Evolutionary conservation across 169 alveolate genomes (phyloP), one percentile per base, ranked within the genome.

Genomic region (Cryptosporidium muris): DNA sequence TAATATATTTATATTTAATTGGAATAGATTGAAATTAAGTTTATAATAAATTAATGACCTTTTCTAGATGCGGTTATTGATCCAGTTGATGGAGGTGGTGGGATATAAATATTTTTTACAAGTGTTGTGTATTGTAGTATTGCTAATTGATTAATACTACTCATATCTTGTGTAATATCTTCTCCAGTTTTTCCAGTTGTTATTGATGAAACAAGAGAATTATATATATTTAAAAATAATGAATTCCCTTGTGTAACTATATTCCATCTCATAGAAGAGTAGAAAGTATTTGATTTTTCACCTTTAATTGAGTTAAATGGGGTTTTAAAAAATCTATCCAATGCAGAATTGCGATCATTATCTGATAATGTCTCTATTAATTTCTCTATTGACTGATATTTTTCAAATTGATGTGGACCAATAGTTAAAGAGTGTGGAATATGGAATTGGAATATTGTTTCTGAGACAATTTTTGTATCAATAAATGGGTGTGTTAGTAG

Each of bases 251-350:
- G 54, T 2, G 74, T 58, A 2, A 74, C 74, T 40, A 74, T 60
- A 43, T 74, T 74, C 85, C 85, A 74, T 43, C 85, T 74, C 85
- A 74, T 74, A 6, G 85, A 74, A 14, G 85, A 56, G 7, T 58
- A 64, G 25, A 58, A 74, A 43, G 47, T 16, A 16, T 60, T 74
- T 16, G 85, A 74, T 6, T 60, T 74, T 12, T 58, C 54, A 40
- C 54, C n/a, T n/a, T 58, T 68, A 45, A 62, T 45, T n/a, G 60
- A 14, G 9, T 66, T 66, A 43, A 60, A 37, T 16, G 85, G 43
- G 3, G 85, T 58, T 47, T 74, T 74, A 40, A 74, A 74, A 2
- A 74, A 74, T 14, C 9, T 36, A 40, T 74, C 85, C 62, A 74
- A 42, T 12, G 60, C 49, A 42, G 66, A 42, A 3, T 66, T 68